These are phyloP conservation scores for Monosporascus cannonballus DNA, from an alignment of 2,329 filamentous ascomycete genomes.

Conservation along the genomic window DNA sequence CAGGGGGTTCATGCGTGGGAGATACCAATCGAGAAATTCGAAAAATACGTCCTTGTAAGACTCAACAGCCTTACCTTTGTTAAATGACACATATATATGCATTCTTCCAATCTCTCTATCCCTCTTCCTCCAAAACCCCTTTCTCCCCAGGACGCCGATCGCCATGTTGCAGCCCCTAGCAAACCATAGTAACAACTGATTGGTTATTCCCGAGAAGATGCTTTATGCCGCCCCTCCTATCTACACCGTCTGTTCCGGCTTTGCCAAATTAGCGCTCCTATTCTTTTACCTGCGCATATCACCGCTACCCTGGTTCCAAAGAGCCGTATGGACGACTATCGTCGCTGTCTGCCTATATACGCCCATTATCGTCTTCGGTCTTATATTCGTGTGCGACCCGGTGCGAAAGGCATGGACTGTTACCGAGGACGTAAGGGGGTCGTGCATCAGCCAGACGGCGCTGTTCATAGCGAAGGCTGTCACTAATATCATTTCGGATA, in stretches of 20 bases:
- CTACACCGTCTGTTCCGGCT: constrained; percentile 15
- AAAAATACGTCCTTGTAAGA: background rate
- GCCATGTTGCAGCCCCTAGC: no score
- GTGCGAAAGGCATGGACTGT: constrained; percentile 15
- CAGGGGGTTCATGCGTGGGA: constrained; percentile 5
- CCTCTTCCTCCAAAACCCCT: no score
- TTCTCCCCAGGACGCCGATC: no score
- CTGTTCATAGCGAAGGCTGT: constrained; percentile 36
- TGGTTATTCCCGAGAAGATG: background rate
- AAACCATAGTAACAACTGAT: background rate
- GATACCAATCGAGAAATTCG: background rate
- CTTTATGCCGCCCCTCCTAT: constrained; percentile 3
- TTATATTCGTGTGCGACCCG: constrained; percentile 20
- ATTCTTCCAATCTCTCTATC: no score
- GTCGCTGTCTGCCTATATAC: constrained; percentile 7
- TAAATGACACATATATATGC: background rate
- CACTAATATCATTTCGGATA: constrained; percentile 34
- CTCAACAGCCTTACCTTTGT: background rate
- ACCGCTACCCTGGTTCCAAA: constrained; percentile 12
- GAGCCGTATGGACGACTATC: constrained; percentile 9
- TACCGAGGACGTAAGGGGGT: constrained; percentile 8
- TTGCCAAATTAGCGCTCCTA: constrained; percentile 21
- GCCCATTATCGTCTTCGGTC: background rate
- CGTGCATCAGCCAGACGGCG: constrained; percentile 33
- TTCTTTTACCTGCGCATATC: constrained; percentile 19